Evolutionary conservation across 1,139 yeast genomes (phyloP), one percentile per base, ranked within the genome.

Genomic region (Diutina mesorugosa): DNA sequence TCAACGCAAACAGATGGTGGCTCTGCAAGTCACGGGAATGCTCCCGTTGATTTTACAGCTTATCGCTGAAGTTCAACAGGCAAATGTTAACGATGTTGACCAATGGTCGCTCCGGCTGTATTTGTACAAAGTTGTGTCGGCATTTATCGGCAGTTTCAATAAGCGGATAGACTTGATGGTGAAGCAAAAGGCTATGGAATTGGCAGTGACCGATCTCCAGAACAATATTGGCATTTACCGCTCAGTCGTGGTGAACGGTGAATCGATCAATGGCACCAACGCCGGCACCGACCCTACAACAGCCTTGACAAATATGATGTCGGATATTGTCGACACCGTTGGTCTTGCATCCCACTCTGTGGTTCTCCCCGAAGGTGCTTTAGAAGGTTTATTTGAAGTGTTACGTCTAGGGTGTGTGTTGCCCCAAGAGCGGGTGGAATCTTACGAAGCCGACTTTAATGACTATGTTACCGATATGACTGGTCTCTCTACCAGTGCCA

Each of bases 401-500:
- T n/a, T 30, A 5, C 14, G 14, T 6, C 10, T n/a, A 8, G 53
- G 45, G 7, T 50, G 45, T 8, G 35, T 66, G 2, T 63, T 73
- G 38, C 68, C 77, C 0, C 59, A 61, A 6, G 69, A 63, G n/a
- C 61, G 63, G 3, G 58, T 67, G 14, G 75, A 72, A 35, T 70
- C 67, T 18, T 76, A 73, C 58, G 68, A 66, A 10, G 73, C 71
- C 1, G 93, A 90, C 64, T 79, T 83, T 65, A 88, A 89, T 63
- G 71, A 69, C 6, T 90, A 81, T 66, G 87, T 89, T 6, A 80
- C 89, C 6, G 86, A 84, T 51, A 89, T 87, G 58, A 77, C 88
- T 1, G 96, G 90, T 1, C 72, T 88, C 50, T 72, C 80, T 1
- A 72, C 78, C 32, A 76, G 71, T 7, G 69, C 70, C 12, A 67